These are phyloP conservation scores for Ceriops zippeliana DNA, from an alignment of 345 rosid genomes.

Conservation along the genomic window DNA sequence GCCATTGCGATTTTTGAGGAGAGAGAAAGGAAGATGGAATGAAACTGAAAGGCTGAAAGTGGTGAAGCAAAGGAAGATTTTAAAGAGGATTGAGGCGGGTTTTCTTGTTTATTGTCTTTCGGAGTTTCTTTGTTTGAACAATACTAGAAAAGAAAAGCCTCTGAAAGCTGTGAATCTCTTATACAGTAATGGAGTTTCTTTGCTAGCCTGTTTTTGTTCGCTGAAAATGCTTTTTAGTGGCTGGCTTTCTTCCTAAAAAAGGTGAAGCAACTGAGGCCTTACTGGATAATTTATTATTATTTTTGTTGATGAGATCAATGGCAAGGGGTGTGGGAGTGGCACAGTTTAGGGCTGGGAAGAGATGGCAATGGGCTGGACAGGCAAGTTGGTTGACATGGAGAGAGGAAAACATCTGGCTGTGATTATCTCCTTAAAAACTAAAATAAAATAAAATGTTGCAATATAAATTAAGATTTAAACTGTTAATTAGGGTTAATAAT, in stretches of 20 bases:
- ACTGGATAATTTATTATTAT: background rate
- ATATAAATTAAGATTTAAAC: too few species aligned
- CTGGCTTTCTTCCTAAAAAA: background rate
- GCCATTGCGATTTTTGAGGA: conserved; percentile 23
- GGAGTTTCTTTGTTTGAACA: conserved; percentile 19
- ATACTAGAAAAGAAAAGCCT: conserved; percentile 18
- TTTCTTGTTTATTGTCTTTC: conserved; percentile 2
- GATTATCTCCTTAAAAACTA: too few species aligned
- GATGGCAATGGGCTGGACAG: too few species aligned
- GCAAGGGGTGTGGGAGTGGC: background rate
- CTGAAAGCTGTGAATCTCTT: background rate
- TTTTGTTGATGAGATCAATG: background rate
- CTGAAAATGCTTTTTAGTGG: background rate
- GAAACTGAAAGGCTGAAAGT: conserved; percentile 4
- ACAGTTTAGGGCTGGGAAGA: background rate
- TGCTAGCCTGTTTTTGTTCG: background rate
- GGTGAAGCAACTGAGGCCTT: background rate
- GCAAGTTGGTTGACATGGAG: background rate
- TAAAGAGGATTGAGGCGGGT: conserved; percentile 10
- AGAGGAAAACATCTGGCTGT: background rate
- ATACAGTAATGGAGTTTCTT: background rate
- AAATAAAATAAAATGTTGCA: too few species aligned
- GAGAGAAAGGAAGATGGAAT: background rate
- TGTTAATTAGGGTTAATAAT: too few species aligned
- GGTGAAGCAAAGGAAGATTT: conserved; percentile 12